Base-by-base conservation (phyloP, 192 early-diverging fungal species). In the Coemansia furcata region DNA sequence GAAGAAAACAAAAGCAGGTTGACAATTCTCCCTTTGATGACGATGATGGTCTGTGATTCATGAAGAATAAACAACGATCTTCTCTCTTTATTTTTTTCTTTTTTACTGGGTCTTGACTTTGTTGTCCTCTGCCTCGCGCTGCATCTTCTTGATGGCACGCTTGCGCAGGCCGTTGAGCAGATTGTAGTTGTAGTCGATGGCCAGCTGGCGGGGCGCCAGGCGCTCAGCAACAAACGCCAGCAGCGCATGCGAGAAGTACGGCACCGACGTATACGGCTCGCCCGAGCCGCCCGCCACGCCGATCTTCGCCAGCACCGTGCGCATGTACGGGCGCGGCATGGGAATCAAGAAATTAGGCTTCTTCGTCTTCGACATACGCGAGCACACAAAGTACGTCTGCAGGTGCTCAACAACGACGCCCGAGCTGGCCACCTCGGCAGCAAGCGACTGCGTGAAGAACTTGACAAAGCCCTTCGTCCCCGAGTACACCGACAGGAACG, bases 331-430 rank as follows among this genome's bases (percentile, higher is more conserved):
- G 65, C 88, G 88, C 26, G 95, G 86, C 66, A 88, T 77, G 8
- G 97, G 97, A 32, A 95, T 89, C 46, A 93, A 60, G 57, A 88
- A 87, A n/a, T 77, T 86, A n/a, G 95, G 82, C 65, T 84, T 86
- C 47, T 92, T 78, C 59, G 97, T 95, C 85, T 97, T 98, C 64
- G 89, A 90, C 97, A 99, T 98, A 55, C 87, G 86, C 11, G 97
- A 93, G 58, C 90, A 87, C 69, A 99, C 95, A 91, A 97, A 99
- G 83, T 93, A 98, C 26, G 94, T 94, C 74, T 95, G 96, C 68
- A 97, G 67, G 81, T 94, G 89, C 85, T 99, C 89, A 33, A 99
- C 95, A 26, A 90, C 79, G 26, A 99, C 86, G 44, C 89, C 89
- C 26, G 85, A 74, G 6, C 80, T 67, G 29, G 85, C 77, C 35